Evolutionary conservation across 495 filamentous ascomycete genomes (phyloP), one percentile per base, ranked within the genome.

Genomic region (Penicillium salamii): DNA sequence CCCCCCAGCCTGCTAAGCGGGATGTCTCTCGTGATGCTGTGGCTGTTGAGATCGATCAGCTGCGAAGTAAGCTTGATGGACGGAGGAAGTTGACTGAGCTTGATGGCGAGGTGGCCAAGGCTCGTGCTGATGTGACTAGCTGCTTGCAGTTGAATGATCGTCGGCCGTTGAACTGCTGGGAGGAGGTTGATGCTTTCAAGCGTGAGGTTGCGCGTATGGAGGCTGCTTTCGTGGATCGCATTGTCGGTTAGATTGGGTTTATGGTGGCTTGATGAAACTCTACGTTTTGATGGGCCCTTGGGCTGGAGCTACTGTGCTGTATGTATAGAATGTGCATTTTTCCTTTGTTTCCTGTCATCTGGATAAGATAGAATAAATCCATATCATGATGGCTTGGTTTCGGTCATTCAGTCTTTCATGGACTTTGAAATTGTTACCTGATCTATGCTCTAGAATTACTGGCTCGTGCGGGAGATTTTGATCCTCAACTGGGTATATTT

Each of bases 161-260:
- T 42, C 78, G 90, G 69, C 95, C 93, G 63, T 69, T 98, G 65
- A 85, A 97, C 77, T 98, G 93, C 78, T 97, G 89, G 86, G 79
- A 82, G 68, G 95, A 98, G 78, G 91, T 97, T 15, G 87, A 90
- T 69, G 77, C 72, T 23, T 98, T 98, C 59, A 93, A 88, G 78
- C 77, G 77, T 57, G 90, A 95, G 75, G 91, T 96, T 23, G 80
- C 89, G 40, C 78, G 74, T 64, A 63, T 97, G 68, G 92, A 97
- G 77, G 85, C 81, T 66, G 78, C 76, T 15, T 97, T 95, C 80
- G 85, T 97, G 35, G 84, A 92, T 59, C 88, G 84, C 69, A 85
- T 93, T 53, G 80, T 93, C 37, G 79, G 80, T 50, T 79, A 69
- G 51, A 54, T 52, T 43, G 20, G 42, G 18, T 32, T 37, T 47